These are phyloP conservation scores for Vitis hybrid DNA, from an alignment of 177 flowering plant genomes.

Conservation along the genomic window DNA sequence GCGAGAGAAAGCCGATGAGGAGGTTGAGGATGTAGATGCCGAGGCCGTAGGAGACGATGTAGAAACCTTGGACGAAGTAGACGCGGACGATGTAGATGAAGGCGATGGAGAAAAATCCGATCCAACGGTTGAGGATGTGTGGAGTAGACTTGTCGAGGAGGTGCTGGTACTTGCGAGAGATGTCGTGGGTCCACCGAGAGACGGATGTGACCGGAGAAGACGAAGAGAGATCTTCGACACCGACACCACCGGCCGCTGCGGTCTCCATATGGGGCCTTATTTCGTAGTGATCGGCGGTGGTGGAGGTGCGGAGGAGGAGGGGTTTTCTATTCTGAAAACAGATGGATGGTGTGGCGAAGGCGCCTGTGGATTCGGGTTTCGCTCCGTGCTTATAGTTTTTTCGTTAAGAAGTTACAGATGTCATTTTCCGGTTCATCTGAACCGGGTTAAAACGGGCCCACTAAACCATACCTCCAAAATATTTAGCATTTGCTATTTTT, in stretches of 20 bases:
- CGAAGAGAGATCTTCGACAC: constrained; percentile 17
- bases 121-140: constrained; percentile 49
- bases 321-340: background rate
- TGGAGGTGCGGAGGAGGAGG: background rate
- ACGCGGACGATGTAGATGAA: constrained; percentile 45
- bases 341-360: background rate
- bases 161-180: constrained; percentile 48
- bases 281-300: background rate
- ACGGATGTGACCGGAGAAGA: constrained; percentile 24
- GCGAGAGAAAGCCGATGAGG: constrained; percentile 63
- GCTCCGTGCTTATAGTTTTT: no score
- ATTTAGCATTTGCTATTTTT: no score
- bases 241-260: constrained; percentile 13
- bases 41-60: constrained; percentile 59
- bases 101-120: constrained; percentile 33
- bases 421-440: no score
- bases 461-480: no score
- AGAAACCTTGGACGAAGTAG: constrained; percentile 53
- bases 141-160: constrained; percentile 56
- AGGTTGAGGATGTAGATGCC: constrained; percentile 64
- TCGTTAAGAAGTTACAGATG: no score
- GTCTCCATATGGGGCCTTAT: constrained; percentile 19
- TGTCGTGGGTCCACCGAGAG: constrained; percentile 26
- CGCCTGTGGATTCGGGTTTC: no score
- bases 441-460: no score